These are phyloP conservation scores for Karstenula rhodostoma DNA, from an alignment of 2,329 filamentous ascomycete genomes.

Conservation along the genomic window DNA sequence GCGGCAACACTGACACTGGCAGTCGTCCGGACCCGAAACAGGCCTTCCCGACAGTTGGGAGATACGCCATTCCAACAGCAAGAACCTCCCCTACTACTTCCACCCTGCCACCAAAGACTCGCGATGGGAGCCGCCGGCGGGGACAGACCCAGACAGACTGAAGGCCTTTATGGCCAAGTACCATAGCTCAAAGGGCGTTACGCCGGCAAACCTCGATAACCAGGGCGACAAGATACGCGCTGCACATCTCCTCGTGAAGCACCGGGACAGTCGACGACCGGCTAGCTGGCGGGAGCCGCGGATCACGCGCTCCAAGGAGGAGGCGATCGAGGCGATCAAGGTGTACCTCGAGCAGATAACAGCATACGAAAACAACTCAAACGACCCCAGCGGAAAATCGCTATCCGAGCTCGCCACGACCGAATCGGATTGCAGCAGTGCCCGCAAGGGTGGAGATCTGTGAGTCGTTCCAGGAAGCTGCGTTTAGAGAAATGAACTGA, in stretches of 20 bases:
- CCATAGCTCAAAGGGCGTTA: conserved; percentile 69
- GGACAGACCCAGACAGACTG: conserved; percentile 89
- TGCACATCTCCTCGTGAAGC: conserved; percentile 93
- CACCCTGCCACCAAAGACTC: conserved; percentile 86
- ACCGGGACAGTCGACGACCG: conserved; percentile 84
- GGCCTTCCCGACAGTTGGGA: conserved; percentile 91
- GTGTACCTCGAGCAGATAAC: conserved; percentile 78
- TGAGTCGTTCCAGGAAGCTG: conserved; percentile 52
- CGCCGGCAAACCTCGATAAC: conserved; percentile 45
- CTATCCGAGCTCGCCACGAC: conserved; percentile 85
- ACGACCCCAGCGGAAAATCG: conserved; percentile 33
- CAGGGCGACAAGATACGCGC: conserved; percentile 84
- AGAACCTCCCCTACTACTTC: conserved; percentile 99
- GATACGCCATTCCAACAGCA: conserved; percentile 96
- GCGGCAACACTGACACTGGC: conserved; percentile 30
- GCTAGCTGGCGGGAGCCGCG: conserved; percentile 92
- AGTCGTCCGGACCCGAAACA: conserved; percentile 40
- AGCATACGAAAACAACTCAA: conserved; percentile 60
- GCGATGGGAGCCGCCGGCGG: conserved; percentile 90
- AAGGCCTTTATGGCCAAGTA: conserved; percentile 93
- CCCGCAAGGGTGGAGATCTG: conserved; percentile 90
- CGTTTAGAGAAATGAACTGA: not conserved
- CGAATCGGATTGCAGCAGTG: conserved; percentile 96
- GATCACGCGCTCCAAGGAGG: conserved; percentile 87
- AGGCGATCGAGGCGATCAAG: conserved; percentile 80